phyloP scores from a whole-genome alignment of 805 yeast genomes.

The Zygosaccharomyces pseudorouxii region DNA sequence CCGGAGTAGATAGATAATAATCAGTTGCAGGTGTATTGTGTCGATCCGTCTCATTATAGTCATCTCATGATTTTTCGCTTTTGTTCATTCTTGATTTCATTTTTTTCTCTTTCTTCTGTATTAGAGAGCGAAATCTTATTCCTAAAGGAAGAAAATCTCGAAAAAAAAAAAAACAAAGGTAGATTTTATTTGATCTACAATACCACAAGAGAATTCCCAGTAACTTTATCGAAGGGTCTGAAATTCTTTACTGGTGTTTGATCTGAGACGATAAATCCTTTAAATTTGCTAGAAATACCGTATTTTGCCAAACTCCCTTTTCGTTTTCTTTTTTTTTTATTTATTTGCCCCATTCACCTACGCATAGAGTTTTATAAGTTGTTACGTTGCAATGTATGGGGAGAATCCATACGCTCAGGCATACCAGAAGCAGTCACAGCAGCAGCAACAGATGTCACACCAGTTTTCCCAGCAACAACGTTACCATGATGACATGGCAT shows the following conservation, averaged over 20 bases:
- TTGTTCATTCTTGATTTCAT: background rate
- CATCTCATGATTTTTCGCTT: too few relatives aligned
- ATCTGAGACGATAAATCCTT: background rate
- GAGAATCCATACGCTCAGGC: slow-evolving; percentile 5
- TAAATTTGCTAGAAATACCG: background rate
- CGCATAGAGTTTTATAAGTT: background rate
- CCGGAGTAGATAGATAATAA: too few relatives aligned
- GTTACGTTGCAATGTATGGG: slow-evolving; percentile 1
- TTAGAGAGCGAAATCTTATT: background rate
- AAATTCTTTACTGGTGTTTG: background rate
- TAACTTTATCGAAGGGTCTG: background rate
- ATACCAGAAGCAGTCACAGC: slow-evolving; percentile 1
- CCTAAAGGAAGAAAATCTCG: slow-evolving; percentile 3
- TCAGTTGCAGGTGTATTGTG: too few relatives aligned
- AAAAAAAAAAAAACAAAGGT: background rate
- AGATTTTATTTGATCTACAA: background rate
- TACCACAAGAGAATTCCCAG: background rate
- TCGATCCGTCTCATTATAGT: too few relatives aligned
- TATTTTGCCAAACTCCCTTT: background rate
- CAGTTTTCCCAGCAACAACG: slow-evolving; percentile 6
- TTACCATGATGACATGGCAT: slow-evolving; percentile 12
- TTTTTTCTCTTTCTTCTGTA: background rate
- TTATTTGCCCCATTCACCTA: background rate
- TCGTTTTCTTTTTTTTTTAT: background rate
- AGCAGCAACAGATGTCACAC: slow-evolving; percentile 10